phyloP scores from a whole-genome alignment of 179 eudicot genomes.

The Beta macrorhiza region DNA sequence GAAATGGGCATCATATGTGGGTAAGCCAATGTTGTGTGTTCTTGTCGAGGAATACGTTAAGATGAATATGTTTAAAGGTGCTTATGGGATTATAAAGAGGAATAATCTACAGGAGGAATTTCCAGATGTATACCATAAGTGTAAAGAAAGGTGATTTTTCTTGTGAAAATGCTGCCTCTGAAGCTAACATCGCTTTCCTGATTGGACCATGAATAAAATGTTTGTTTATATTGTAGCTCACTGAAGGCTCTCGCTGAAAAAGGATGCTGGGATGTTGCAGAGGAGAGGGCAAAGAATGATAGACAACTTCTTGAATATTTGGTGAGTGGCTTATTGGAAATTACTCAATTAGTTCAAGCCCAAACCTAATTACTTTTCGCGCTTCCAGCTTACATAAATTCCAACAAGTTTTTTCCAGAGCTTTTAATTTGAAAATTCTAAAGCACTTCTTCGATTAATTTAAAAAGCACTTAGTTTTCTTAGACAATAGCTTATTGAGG shows the following conservation, averaged over 20 bases:
- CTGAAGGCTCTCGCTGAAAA: constrained; percentile 91
- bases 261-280: constrained; percentile 97
- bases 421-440: not conserved
- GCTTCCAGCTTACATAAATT: not conserved
- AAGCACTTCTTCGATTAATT: not conserved
- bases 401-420: not conserved
- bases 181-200: constrained; percentile 17
- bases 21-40: constrained; percentile 63
- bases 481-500: not conserved
- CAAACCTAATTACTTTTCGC: not conserved
- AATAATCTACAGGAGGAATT: constrained; percentile 69
- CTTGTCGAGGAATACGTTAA: constrained; percentile 70
- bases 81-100: constrained; percentile 74
- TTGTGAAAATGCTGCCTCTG: not conserved
- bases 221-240: constrained; percentile 49
- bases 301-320: constrained; percentile 74
- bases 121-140: constrained; percentile 75
- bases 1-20: constrained; percentile 89
- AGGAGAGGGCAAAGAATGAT: constrained; percentile 61
- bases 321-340: constrained; percentile 44
- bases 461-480: not conserved
- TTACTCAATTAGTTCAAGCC: not conserved
- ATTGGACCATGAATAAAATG: constrained; percentile 16
- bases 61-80: constrained; percentile 55
- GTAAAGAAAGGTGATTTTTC: constrained; percentile 75